A percentile compares a stretch with the other conserved stretches of the same genome.
These are phyloP conservation scores for Hygrocybe punicea DNA, from an alignment of 768 basidiomycete species.

Conservation along the genomic window DNA sequence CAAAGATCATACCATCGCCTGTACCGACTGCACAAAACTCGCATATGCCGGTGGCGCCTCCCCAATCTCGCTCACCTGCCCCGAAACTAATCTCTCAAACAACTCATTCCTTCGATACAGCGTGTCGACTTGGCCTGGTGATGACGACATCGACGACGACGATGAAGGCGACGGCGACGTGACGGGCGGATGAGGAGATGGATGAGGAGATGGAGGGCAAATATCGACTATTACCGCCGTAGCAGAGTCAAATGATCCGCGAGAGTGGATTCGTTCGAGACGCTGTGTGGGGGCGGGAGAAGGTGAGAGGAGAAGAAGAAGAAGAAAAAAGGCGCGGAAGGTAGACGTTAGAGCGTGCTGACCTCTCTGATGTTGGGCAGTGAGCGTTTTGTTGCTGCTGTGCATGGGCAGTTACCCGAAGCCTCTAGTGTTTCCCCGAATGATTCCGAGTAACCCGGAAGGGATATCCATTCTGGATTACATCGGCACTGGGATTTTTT, in stretches of 20 bases:
- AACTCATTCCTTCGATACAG: slow-evolving; percentile 46
- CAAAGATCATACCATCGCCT: background rate
- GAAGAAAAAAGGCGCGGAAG: too few species aligned
- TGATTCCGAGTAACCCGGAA: slow-evolving; percentile 68
- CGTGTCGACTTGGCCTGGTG: slow-evolving; percentile 30
- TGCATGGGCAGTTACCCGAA: slow-evolving; percentile 48
- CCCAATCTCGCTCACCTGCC: slow-evolving; percentile 75
- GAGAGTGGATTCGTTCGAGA: background rate
- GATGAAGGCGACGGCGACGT: background rate
- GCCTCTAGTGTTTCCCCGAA: slow-evolving; percentile 37
- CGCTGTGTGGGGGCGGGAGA: background rate
- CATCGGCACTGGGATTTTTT: slow-evolving; percentile 79
- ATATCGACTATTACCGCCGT: too few species aligned
- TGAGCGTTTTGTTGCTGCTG: background rate
- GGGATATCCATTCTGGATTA: slow-evolving; percentile 71
- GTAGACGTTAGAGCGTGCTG: too few species aligned
- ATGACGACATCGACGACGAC: background rate
- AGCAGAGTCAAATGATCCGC: too few species aligned
- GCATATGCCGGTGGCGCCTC: slow-evolving; percentile 83
- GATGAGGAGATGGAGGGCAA: too few species aligned
- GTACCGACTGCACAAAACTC: slow-evolving; percentile 6
- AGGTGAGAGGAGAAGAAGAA: too few species aligned
- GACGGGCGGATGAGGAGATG: too few species aligned
- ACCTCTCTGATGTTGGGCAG: too few species aligned
- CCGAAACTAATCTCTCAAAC: slow-evolving; percentile 79